Evolutionary conservation across 75 land plant species (phyloP), one percentile per base, ranked within the genome.

Genomic region (Larix kaempferi): DNA sequence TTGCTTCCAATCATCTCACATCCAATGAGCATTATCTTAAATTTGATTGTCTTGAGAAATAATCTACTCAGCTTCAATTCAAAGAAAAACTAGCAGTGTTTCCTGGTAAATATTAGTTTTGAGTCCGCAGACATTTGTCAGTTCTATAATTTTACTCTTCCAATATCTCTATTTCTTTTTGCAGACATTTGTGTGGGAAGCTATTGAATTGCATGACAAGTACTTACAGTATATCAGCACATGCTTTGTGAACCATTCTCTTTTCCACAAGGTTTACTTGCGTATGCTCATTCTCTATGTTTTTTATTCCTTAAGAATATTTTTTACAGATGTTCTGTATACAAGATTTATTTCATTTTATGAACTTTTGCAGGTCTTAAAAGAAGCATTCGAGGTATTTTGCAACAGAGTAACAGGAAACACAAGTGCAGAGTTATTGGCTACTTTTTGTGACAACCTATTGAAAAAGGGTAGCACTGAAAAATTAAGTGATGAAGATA

Each of bases 131-230:
- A n/a, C n/a, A n/a, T n/a, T n/a, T 29, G 33, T 29, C 33, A 29
- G 33, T 29, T 29, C 33, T 29, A 29, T 29, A 29, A 29, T 29
- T 29, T 29, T 29, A 29, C 33, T 29, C n/a, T n/a, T n/a, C n/a
- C n/a, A n/a, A n/a, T n/a, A n/a, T 44, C 52, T 44, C 8, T 44
- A 44, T 49, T 49, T 49, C 54, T 49, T 10, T 73, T 71, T 56
- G 49, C 89, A 92, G 95, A 86, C 87, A 5, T 93, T 95, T 86
- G 90, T 95, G 74, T 86, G 93, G 12, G 93, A 95, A 78, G 87
- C 91, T 12, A 95, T 95, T 80, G 95, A 92, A 71, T 78, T 95
- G 22, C 95, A 95, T 85, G 98, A 95, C 89, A 93, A 92, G 81
- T 95, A 91, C 63, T 73, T 93, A 84, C 88, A 85, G 26, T 90